Evolutionary conservation across 2,329 filamentous ascomycete species (phyloP), one percentile per base, ranked within the genome.

Genomic region (Anisogramma anomala): DNA sequence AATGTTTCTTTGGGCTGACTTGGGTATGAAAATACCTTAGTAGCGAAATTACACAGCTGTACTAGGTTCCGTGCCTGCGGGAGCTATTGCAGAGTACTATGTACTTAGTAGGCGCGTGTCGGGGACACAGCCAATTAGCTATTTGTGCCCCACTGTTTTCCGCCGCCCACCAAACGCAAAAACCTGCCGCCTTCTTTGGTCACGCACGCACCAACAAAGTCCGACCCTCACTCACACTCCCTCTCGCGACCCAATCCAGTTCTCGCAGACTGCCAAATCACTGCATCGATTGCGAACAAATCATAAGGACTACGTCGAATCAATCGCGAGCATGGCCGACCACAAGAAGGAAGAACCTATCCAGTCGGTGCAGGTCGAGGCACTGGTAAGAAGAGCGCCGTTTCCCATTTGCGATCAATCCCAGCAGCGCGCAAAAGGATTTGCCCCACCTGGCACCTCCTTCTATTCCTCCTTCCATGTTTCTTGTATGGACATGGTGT

Each of bases 341-440:
- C 58, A 63, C 55, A 53, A 59, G 48, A 82, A 79, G 68, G 79
- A 85, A 62, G 66, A 67, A 61, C 77, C 84, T 62, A 74, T 93
- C 66, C 83, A 81, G 72, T 75, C 85, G 65, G 85, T 95, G 56
- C 86, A 94, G 71, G 82, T 96, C 59, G 88, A 94, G 72, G 86
- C 89, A 58, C 72, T 96, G 72, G 89, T 94, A 74, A 62, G 79
- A 25, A 39, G 65, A 50, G 44, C 4, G 14, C 30, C 6, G 25
- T 25, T 18, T 30, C 26, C 27, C 23, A 25, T 25, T 33, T 36
- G n/a, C n/a, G n/a, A 17, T 26, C 23, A 27, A 22, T 49, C 47
- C 46, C 47, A 56, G 55, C 60, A 61, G 60, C 60, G 57, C 56
- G 46, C 44, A 49, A 50, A 49, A 51, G 49, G 46, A 39, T 47